Percentiles rank a stretch among this genome's conserved stretches.
phyloP scores from a whole-genome alignment of 2,329 filamentous ascomycete genomes.

The Hypoxylon sp. region DNA sequence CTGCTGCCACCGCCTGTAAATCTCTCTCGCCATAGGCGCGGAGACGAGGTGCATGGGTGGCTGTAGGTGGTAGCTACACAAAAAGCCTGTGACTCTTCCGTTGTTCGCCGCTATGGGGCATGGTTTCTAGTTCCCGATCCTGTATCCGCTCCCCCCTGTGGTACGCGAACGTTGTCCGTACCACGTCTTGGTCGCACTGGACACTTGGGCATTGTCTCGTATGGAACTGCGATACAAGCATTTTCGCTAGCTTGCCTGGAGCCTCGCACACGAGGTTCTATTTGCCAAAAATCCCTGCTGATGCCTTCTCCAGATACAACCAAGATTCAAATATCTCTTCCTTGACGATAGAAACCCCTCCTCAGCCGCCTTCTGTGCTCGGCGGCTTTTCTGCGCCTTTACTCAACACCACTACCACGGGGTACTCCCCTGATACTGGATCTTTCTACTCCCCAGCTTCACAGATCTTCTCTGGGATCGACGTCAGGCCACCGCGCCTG shows the following conservation, averaged over 20 bases:
- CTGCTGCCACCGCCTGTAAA: conserved; percentile 47
- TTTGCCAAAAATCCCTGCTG: conserved; percentile 54
- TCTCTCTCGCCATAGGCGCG: conserved; percentile 46
- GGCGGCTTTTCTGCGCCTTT: conserved; percentile 67
- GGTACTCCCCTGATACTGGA: conserved; percentile 66
- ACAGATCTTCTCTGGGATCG: conserved; percentile 64
- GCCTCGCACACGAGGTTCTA: conserved; percentile 51
- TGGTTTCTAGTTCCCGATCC: conserved; percentile 59
- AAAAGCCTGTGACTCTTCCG: conserved; percentile 55
- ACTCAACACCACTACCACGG: conserved; percentile 62
- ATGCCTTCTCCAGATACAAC: conserved; percentile 65
- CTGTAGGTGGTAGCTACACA: conserved; percentile 58
- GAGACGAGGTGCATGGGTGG: conserved; percentile 56
- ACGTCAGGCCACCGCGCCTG: conserved; percentile 69
- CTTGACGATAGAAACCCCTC: conserved; percentile 67
- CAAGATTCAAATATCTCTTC: conserved; percentile 68
- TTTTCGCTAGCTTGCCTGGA: conserved; percentile 55
- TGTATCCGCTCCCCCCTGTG: conserved; percentile 60
- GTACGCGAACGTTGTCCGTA: conserved; percentile 64
- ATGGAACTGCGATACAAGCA: conserved; percentile 57
- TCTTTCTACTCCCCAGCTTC: conserved; percentile 65
- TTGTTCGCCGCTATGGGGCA: conserved; percentile 56
- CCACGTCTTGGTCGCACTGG: conserved; percentile 57
- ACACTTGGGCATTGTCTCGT: conserved; percentile 53
- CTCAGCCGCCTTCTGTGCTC: conserved; percentile 66